Evolutionary conservation across 1,284 basidiomycete genomes (phyloP).

Genomic region (Ustilago nuda): DNA sequence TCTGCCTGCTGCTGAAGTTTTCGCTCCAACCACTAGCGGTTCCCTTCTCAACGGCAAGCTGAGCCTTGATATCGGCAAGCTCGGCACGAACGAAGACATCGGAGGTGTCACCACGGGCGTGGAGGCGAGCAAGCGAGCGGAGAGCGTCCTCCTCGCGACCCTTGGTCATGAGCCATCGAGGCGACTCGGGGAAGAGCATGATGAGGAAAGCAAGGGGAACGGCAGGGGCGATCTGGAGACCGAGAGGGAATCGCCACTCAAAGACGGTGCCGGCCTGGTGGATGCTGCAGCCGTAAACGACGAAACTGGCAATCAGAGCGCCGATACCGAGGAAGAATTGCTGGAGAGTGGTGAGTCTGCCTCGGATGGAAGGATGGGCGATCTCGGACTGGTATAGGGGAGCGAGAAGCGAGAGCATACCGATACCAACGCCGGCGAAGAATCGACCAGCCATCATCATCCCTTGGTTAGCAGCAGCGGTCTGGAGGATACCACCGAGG

Average conservation of each 20-base stretch:
- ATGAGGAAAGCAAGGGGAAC: slow-evolving; percentile 75
- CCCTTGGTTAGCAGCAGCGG: slow-evolving; percentile 73
- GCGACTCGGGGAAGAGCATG: slow-evolving; percentile 73
- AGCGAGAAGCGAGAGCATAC: slow-evolving; percentile 75
- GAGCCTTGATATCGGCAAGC: slow-evolving; percentile 70
- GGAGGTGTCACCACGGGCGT: slow-evolving; percentile 72
- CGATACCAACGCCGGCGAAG: slow-evolving; percentile 73
- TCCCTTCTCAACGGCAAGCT: slow-evolving; percentile 62
- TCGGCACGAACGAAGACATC: slow-evolving; percentile 72
- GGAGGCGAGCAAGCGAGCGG: slow-evolving; percentile 72
- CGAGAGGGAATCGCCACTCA: slow-evolving; percentile 75
- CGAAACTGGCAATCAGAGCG: slow-evolving; percentile 70
- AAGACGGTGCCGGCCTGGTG: slow-evolving; percentile 61
- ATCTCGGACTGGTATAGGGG: slow-evolving; percentile 76
- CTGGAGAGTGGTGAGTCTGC: slow-evolving; percentile 76
- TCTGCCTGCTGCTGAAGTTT: slow-evolving; percentile 73
- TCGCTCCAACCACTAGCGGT: slow-evolving; percentile 70
- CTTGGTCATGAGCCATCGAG: slow-evolving; percentile 75
- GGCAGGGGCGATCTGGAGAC: slow-evolving; percentile 71
- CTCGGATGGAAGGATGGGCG: slow-evolving; percentile 76
- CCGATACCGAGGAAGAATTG: slow-evolving; percentile 74
- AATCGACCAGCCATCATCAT: slow-evolving; percentile 77
- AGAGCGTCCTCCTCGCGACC: slow-evolving; percentile 73
- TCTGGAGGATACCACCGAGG: slow-evolving; percentile 73
- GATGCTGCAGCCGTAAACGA: slow-evolving; percentile 71